These are phyloP conservation scores for Mangifera indica DNA, from an alignment of 345 rosid genomes.

Conservation along the genomic window DNA sequence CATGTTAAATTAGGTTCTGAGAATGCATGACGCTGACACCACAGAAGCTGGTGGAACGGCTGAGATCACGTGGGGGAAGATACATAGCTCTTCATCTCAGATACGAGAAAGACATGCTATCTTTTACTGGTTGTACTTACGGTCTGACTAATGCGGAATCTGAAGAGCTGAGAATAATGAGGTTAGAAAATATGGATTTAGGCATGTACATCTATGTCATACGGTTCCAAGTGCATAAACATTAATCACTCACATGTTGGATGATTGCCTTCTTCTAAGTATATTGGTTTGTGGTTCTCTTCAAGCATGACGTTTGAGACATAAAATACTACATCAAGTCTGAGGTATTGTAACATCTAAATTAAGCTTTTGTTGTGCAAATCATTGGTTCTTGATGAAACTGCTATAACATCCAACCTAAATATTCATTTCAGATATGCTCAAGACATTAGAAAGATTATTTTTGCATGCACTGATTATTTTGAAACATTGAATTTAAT, in stretches of 20 bases:
- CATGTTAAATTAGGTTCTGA: constrained; percentile 89
- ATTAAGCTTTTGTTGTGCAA: background rate
- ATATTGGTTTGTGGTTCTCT: background rate
- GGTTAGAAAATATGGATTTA: constrained; percentile 45
- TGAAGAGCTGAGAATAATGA: constrained; percentile 73
- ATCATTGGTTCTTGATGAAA: background rate
- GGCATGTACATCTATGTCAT: constrained; percentile 2
- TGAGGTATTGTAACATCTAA: background rate
- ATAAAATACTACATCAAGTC: background rate
- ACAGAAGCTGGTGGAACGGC: constrained; percentile 97
- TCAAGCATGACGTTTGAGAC: background rate
- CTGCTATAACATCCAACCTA: background rate
- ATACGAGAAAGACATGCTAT: constrained; percentile 95
- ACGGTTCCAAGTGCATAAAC: background rate
- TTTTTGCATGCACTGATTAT: background rate
- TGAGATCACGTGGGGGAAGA: constrained; percentile 66
- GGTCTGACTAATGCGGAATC: constrained; percentile 82
- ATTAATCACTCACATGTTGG: background rate
- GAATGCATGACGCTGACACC: constrained; percentile 81
- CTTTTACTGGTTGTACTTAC: constrained; percentile 91
- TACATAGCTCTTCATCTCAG: constrained; percentile 91
- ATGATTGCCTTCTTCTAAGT: background rate
- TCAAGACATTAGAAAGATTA: background rate
- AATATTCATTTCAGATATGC: background rate
- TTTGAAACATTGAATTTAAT: background rate